phyloP scores from a whole-genome alignment of 345 rosid genomes.

The Sisymbrium irio region DNA sequence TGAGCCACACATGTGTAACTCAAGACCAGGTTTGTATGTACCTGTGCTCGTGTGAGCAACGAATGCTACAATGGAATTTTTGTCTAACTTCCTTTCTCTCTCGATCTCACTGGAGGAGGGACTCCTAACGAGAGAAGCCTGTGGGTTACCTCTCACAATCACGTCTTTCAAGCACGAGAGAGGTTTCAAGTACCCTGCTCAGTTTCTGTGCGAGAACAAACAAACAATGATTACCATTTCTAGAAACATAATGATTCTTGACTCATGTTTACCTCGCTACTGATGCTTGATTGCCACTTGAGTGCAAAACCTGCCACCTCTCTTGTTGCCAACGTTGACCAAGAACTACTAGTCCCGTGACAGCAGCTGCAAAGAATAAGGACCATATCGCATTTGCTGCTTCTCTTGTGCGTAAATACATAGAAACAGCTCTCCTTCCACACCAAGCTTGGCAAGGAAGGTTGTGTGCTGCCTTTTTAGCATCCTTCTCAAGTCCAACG shows the following conservation, averaged over 20 bases:
- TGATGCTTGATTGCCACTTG: slow-evolving; percentile 70
- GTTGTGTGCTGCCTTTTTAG: slow-evolving; percentile 3
- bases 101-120: slow-evolving; percentile 47
- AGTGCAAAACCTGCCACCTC: slow-evolving; percentile 83
- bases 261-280: slow-evolving; percentile 53
- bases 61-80: slow-evolving; percentile 3
- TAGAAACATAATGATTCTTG: neutral
- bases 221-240: slow-evolving; percentile 1
- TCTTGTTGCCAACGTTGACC: slow-evolving; percentile 97
- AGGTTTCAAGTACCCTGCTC: slow-evolving; percentile 64
- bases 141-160: slow-evolving; percentile 68
- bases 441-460: slow-evolving; percentile 94
- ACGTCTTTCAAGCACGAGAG: slow-evolving; percentile 73
- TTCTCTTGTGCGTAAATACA: slow-evolving; percentile 75
- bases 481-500: slow-evolving; percentile 35
- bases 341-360: slow-evolving; percentile 86
- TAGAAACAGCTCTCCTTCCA: slow-evolving; percentile 76
- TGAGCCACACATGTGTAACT: neutral
- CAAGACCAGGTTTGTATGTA: slow-evolving; percentile 18
- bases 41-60: slow-evolving; percentile 14
- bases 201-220: slow-evolving; percentile 47
- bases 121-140: slow-evolving; percentile 58
- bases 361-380: slow-evolving; percentile 85
- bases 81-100: slow-evolving; percentile 32
- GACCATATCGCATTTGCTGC: slow-evolving; percentile 94